Evolutionary conservation across 2,329 filamentous ascomycete genomes (phyloP).

Genomic region (Aspergillus tanneri): DNA sequence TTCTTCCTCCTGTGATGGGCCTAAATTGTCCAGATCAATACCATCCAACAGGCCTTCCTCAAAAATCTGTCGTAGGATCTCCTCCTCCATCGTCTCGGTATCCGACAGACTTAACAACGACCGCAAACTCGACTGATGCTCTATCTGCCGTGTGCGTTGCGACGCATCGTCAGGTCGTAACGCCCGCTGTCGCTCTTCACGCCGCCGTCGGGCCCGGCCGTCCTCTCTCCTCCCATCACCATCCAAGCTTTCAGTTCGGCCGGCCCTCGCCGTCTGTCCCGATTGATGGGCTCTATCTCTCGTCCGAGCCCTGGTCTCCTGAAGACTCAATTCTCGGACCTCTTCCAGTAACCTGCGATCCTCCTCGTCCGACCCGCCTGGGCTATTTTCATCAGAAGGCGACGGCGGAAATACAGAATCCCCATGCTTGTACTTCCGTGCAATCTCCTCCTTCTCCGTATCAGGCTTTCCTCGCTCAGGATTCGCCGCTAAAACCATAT

Average conservation of each 20-base stretch:
- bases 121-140: conserved; percentile 85
- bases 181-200: conserved; percentile 28
- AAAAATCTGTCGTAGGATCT: conserved; percentile 85
- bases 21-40: conserved; percentile 83
- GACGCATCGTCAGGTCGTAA: conserved; percentile 22
- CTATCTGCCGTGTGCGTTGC: conserved; percentile 60
- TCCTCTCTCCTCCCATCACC: conserved; percentile 32
- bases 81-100: conserved; percentile 74
- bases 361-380: conserved; percentile 52
- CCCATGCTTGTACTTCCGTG: conserved; percentile 73
- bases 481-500: conserved; percentile 80
- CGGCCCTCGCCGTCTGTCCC: conserved; percentile 37
- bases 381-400: conserved; percentile 38
- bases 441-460: conserved; percentile 74
- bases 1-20: conserved; percentile 80
- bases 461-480: conserved; percentile 69
- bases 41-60: conserved; percentile 85
- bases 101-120: conserved; percentile 80
- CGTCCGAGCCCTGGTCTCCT: conserved; percentile 37
- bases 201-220: conserved; percentile 13
- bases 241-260: conserved; percentile 31
- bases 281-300: conserved; percentile 28
- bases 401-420: conserved; percentile 73
- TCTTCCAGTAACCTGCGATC: conserved; percentile 70
- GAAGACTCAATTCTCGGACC: conserved; percentile 70